A percentile compares a stretch with the other conserved stretches of the same genome.
phyloP scores from a whole-genome alignment of 331 rosid genomes.

The Telfairia occidentalis region DNA sequence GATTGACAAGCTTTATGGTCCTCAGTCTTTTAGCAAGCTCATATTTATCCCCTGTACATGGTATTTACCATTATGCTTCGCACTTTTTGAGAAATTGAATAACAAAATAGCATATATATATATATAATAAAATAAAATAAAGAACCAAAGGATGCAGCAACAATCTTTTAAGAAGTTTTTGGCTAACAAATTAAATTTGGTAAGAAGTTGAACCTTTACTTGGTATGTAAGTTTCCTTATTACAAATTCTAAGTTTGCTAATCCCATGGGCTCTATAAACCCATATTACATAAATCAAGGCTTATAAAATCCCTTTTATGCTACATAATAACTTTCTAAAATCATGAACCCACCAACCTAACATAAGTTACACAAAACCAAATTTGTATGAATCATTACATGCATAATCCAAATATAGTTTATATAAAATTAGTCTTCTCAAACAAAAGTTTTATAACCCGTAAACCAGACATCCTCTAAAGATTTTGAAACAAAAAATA shows the following conservation, averaged over 20 bases:
- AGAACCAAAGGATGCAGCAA: neutral
- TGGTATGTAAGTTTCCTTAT: neutral
- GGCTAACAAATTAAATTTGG: neutral
- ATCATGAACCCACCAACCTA: neutral
- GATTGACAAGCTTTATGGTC: slow-evolving; percentile 70
- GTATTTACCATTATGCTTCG: neutral
- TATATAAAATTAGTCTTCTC: neutral
- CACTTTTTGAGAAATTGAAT: neutral
- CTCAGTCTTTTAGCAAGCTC: slow-evolving; percentile 64
- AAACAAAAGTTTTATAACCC: neutral
- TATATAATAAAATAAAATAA: neutral
- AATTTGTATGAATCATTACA: neutral
- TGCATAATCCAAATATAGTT: neutral
- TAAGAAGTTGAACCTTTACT: neutral
- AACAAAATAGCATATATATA: neutral
- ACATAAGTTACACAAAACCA: neutral
- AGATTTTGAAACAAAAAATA: neutral
- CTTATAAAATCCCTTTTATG: neutral
- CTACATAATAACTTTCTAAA: neutral
- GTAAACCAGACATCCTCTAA: neutral
- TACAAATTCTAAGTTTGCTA: neutral
- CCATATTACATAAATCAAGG: neutral
- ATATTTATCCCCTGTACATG: slow-evolving; percentile 65
- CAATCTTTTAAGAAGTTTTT: neutral
- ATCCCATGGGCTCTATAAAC: neutral